These are phyloP conservation scores for Aspergillus bertholletiae DNA, from an alignment of 495 filamentous ascomycete species.

Conservation along the genomic window DNA sequence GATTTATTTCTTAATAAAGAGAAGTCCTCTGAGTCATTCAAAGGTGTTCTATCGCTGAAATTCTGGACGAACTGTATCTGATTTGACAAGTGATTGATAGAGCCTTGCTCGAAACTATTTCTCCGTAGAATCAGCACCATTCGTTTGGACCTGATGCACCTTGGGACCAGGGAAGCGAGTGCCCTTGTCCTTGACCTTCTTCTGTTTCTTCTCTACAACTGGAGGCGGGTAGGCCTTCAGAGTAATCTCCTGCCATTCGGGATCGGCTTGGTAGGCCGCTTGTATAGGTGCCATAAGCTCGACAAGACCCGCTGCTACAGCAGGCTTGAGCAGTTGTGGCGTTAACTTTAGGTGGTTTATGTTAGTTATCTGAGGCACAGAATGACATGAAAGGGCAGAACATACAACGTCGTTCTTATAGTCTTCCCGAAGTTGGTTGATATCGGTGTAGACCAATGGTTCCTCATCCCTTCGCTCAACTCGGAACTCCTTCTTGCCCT, in stretches of 20 bases:
- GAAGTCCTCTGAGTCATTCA: background rate
- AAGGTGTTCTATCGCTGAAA: background rate
- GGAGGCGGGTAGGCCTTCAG: conserved; percentile 77
- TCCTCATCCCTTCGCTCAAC: conserved; percentile 48
- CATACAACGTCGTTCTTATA: conserved; percentile 77
- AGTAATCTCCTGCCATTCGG: conserved; percentile 81
- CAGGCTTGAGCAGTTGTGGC: conserved; percentile 80
- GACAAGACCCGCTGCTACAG: conserved; percentile 65
- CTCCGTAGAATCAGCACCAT: background rate
- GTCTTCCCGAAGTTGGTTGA: conserved; percentile 69
- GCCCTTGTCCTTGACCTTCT: conserved; percentile 79
- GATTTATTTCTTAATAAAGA: too few species aligned
- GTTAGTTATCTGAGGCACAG: conserved; percentile 13
- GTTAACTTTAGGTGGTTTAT: conserved; percentile 60
- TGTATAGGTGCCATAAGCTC: conserved; percentile 73
- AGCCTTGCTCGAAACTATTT: background rate
- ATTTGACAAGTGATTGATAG: background rate
- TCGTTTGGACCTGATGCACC: conserved; percentile 35
- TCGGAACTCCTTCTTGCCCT: conserved; percentile 33
- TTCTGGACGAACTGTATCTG: background rate
- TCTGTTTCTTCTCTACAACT: conserved; percentile 64
- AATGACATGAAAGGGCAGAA: conserved; percentile 12
- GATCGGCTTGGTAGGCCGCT: conserved; percentile 59
- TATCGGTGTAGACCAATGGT: conserved; percentile 70
- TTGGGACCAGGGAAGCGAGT: conserved; percentile 53